phyloP scores from a whole-genome alignment of 1,284 basidiomycete genomes.

The Sporisorium scitamineum region DNA sequence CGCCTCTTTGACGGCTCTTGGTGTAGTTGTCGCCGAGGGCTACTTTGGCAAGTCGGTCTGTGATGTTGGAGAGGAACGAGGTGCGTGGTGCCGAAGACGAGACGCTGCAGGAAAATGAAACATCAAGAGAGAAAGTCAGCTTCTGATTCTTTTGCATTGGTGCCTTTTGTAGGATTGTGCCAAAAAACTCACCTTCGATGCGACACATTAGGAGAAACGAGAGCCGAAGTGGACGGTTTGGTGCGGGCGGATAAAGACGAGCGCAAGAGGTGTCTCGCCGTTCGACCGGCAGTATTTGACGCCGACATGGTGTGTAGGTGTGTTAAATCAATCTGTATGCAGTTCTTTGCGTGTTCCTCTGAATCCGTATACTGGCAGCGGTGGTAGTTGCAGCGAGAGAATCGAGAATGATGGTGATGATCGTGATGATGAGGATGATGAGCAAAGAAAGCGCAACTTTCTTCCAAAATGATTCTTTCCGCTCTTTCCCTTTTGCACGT shows the following conservation, averaged over 20 bases:
- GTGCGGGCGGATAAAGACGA: constrained; percentile 2
- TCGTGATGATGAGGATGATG: constrained; percentile 9
- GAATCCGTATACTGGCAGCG: neutral
- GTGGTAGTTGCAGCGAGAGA: neutral
- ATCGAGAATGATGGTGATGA: neutral
- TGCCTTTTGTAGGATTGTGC: neutral
- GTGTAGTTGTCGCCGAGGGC: constrained; percentile 39
- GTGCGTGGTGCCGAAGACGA: constrained; percentile 27
- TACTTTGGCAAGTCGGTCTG: constrained; percentile 38
- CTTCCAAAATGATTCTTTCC: neutral
- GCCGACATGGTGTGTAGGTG: constrained; percentile 15
- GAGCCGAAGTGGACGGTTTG: constrained; percentile 25
- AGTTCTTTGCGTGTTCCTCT: neutral
- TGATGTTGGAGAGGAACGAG: constrained; percentile 33
- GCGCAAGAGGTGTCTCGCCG: constrained; percentile 28
- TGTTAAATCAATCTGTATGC: neutral
- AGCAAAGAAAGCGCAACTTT: constrained; percentile 3
- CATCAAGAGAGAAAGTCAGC: neutral
- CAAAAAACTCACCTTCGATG: constrained; percentile 21
- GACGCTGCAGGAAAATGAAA: constrained; percentile 17
- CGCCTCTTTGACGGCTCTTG: constrained; percentile 41
- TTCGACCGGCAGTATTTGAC: constrained; percentile 21
- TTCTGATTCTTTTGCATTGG: neutral
- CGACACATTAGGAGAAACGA: neutral
- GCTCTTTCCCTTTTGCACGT: neutral